Base-by-base conservation (phyloP, 805 yeast species). In the Cyberlindnera sargentensis region DNA sequence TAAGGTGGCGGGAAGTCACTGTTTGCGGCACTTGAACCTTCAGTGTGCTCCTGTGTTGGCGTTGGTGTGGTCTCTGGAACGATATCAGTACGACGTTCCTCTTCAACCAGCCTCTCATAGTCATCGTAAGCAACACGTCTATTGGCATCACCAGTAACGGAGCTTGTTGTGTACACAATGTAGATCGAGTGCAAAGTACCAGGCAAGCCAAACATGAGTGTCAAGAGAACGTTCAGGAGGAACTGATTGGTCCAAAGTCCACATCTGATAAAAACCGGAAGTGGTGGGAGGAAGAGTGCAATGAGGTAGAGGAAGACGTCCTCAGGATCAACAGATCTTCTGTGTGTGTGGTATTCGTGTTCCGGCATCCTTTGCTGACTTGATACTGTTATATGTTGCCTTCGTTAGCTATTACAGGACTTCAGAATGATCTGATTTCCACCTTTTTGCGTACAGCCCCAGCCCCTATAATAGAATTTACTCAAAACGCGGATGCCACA, bases 181-280 rank as follows among this genome's bases (percentile, higher is more conserved):
- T 75, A 81, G 40, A 81, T 64, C 5, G 87, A 81, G 54, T 82
- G 87, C 11, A 82, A 58, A 41, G 80, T 72, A 46, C 86, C 95
- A 3, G 95, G 95, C 49, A 85, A 65, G 64, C 80, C 84, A 34
- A 90, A 93, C 46, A 86, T 70, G 49, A 79, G 61, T 24, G 90
- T 80, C 56, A 86, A 72, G 36, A 85, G 55, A 39, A 83, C 64
- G 65, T 84, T 83, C 56, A 85, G 56, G 34, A 78, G 62, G 11
- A 72, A 57, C 40, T 83, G 85, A 31, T 65, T 56, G 3, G 82
- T 68, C 51, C 77, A 78, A 37, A 55, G 42, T 1, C 93, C 93
- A 39, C 78, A 65, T 56, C 88, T 70, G 32, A 82, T 68, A 60
- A 79, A 63, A 8, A 84, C 89, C 0, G 90, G 85, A 9, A 84